Conservation (phyloP, 495 filamentous ascomycete genomes). For the Acidiella bohemica region DNA sequence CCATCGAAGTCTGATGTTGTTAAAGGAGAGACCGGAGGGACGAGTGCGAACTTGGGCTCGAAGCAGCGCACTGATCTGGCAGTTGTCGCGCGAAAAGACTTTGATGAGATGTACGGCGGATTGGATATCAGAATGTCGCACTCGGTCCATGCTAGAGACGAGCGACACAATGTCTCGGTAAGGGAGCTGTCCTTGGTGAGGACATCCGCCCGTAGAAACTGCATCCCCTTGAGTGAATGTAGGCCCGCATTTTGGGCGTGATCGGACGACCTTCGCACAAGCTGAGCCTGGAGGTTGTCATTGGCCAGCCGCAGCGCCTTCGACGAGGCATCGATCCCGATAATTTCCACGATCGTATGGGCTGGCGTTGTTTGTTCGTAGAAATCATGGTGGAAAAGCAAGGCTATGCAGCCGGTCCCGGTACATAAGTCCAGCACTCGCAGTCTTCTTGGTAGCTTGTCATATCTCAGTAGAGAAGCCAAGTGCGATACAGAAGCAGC, state of each 20-base stretch:
- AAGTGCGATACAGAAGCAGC: constrained; percentile 23
- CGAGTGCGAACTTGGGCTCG: constrained; percentile 68
- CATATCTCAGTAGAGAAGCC: neutral
- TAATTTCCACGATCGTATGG: constrained; percentile 16
- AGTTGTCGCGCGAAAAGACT: constrained; percentile 38
- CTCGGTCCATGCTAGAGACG: neutral
- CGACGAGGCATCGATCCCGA: constrained; percentile 49
- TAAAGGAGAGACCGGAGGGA: constrained; percentile 36
- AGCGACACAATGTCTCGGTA: neutral
- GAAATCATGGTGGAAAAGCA: constrained; percentile 45
- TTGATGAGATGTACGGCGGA: constrained; percentile 73
- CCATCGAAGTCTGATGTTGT: constrained; percentile 25
- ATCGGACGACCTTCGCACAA: too few species aligned
- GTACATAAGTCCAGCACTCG: constrained; percentile 75
- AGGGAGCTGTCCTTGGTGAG: too few species aligned
- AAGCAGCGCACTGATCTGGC: constrained; percentile 60
- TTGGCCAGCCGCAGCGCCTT: constrained; percentile 47
- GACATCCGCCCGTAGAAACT: constrained; percentile 33
- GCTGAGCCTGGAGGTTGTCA: constrained; percentile 37
- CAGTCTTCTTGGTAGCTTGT: constrained; percentile 22
- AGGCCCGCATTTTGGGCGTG: constrained; percentile 17
- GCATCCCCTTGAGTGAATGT: constrained; percentile 32
- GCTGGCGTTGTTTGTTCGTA: neutral
- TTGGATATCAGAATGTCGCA: constrained; percentile 75
- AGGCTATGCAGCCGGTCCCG: constrained; percentile 79